Evolutionary conservation across 2,329 filamentous ascomycete genomes (phyloP).

Genomic region (Rugonectria rugulosa): DNA sequence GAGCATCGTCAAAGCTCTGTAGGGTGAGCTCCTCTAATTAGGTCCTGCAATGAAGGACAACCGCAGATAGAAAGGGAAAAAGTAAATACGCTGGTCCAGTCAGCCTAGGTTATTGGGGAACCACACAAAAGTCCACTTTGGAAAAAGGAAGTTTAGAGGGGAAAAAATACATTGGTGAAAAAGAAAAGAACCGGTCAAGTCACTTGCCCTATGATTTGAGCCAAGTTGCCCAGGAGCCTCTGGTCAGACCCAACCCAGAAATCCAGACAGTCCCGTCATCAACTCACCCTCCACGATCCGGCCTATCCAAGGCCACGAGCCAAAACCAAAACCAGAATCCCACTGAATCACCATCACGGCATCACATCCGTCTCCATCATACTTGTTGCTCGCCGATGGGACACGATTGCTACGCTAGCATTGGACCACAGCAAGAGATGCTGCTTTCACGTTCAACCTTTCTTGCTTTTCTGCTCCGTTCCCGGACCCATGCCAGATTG

Average conservation of each 20-base stretch:
- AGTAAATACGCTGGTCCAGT: not conserved
- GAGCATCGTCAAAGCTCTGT: not conserved
- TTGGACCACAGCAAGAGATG: constrained; percentile 8
- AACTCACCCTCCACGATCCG: constrained; percentile 7
- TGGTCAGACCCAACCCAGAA: constrained; percentile 8
- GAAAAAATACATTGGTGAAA: not conserved
- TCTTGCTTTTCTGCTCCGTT: too few species aligned
- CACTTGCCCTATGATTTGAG: not conserved
- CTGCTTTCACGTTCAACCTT: too few species aligned
- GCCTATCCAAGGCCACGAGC: constrained; percentile 2
- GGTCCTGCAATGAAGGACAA: too few species aligned
- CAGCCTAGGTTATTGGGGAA: not conserved
- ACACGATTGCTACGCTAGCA: constrained; percentile 6
- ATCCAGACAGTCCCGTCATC: too few species aligned
- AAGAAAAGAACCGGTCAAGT: not conserved
- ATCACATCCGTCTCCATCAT: not conserved
- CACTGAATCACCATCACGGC: not conserved
- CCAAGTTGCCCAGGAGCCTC: too few species aligned
- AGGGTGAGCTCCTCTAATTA: constrained; percentile 10
- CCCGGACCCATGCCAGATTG: constrained; percentile 13
- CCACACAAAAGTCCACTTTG: not conserved
- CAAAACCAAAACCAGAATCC: not conserved
- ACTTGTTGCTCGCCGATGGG: constrained; percentile 15
- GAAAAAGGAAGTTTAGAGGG: not conserved
- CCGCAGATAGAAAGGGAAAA: not conserved